Percentiles rank a stretch among this genome's conserved stretches.
Evolutionary conservation across 352 stramenopile species (phyloP).

Genomic region (Globisporangium alternatum): DNA sequence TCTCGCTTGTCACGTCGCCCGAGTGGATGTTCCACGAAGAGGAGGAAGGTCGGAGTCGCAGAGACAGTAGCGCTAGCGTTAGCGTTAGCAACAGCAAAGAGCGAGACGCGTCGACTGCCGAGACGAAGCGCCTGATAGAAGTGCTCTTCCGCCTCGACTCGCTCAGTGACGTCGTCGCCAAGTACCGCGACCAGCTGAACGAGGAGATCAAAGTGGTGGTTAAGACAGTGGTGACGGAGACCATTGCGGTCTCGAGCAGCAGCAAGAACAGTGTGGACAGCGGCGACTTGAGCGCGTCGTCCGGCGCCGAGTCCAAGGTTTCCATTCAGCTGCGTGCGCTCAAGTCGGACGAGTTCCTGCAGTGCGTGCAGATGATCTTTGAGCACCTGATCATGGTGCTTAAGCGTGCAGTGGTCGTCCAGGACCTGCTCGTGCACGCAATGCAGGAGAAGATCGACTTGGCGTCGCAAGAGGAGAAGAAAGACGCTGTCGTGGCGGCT

Average conservation of each 20-base stretch:
- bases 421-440: constrained; percentile 61
- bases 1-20: constrained; percentile 71
- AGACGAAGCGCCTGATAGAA: constrained; percentile 59
- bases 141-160: constrained; percentile 76
- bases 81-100: constrained; percentile 20
- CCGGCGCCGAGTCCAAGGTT: constrained; percentile 69
- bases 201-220: constrained; percentile 87
- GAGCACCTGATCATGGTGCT: constrained; percentile 83
- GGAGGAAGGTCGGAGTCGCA: constrained; percentile 17
- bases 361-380: constrained; percentile 89
- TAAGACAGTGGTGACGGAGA: constrained; percentile 88
- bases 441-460: constrained; percentile 76
- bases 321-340: constrained; percentile 76
- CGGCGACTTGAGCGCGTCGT: constrained; percentile 14
- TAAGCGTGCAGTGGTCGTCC: constrained; percentile 74
- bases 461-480: constrained; percentile 39
- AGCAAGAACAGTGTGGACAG: constrained; percentile 27
- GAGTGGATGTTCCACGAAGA: constrained; percentile 82
- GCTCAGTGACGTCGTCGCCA: constrained; percentile 63
- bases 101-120: constrained; percentile 32
- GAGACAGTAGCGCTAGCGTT: constrained; percentile 21
- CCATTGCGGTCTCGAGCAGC: constrained; percentile 65
- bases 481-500: constrained; percentile 14
- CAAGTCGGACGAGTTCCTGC: constrained; percentile 81
- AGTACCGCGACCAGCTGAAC: constrained; percentile 78